phyloP scores from a whole-genome alignment of 768 basidiomycete species.

The Rhodotorula kratochvilovae region DNA sequence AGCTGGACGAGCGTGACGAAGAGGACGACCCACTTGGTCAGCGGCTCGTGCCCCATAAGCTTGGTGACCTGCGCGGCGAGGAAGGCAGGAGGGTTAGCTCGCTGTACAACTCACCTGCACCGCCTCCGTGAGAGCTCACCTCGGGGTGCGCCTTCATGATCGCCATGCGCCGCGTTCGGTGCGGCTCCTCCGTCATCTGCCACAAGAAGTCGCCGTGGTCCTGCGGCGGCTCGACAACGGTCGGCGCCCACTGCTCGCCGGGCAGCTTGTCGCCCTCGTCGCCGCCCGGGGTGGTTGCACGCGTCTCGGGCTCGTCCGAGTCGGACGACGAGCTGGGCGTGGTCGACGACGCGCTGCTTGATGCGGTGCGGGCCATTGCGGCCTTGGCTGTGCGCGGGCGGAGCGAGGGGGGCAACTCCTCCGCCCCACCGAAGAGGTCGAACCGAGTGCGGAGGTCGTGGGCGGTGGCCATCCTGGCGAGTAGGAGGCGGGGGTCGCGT shows the following conservation, averaged over 20 bases:
- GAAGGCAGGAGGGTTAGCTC: not conserved
- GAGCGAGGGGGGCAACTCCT: slow-evolving; percentile 18
- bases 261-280: slow-evolving; percentile 3
- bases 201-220: slow-evolving; percentile 86
- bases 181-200: slow-evolving; percentile 97
- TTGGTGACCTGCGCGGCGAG: slow-evolving; percentile 66
- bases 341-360: not conserved
- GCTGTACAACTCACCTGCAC: not conserved
- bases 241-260: slow-evolving; percentile 31
- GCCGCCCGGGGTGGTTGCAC: slow-evolving; percentile 25
- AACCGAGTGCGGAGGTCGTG: slow-evolving; percentile 15
- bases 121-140: slow-evolving; percentile 50
- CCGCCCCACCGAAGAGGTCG: slow-evolving; percentile 35
- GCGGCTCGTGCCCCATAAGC: slow-evolving; percentile 90
- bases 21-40: slow-evolving; percentile 86
- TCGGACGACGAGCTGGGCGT: not conserved
- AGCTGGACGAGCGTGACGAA: slow-evolving; percentile 76
- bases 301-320: slow-evolving; percentile 26
- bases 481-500: too few species aligned
- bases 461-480: not conserved
- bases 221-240: slow-evolving; percentile 58
- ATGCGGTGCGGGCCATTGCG: not conserved
- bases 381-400: not conserved
- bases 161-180: slow-evolving; percentile 74
- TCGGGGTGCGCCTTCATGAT: slow-evolving; percentile 94